phyloP scores from a whole-genome alignment of 352 stramenopile species.

The Phytophthora colocasiae region DNA sequence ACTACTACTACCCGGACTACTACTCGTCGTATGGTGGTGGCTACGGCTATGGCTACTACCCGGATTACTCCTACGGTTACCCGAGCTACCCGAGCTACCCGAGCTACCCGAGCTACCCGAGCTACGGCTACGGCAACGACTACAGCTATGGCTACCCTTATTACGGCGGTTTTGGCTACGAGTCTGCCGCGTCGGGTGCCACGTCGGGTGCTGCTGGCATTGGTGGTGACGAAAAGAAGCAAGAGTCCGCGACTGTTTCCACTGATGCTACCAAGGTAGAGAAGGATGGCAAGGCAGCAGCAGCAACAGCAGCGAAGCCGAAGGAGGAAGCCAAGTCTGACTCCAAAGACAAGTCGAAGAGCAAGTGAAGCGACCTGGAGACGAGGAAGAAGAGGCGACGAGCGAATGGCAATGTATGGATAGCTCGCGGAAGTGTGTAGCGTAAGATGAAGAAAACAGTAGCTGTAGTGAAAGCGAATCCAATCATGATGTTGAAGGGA shows the following conservation, averaged over 20 bases:
- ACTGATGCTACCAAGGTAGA: not conserved
- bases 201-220: not conserved
- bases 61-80: not conserved
- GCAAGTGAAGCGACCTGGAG: not conserved
- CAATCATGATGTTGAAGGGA: no score
- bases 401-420: not conserved
- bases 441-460: no score
- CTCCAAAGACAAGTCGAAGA: no score
- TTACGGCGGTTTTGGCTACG: not conserved
- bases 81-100: not conserved
- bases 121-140: not conserved
- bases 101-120: not conserved
- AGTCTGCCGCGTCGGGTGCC: not conserved
- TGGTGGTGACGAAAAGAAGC: not conserved
- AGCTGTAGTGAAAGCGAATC: no score
- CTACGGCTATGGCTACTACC: not conserved
- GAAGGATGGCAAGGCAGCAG: constrained; percentile 1
- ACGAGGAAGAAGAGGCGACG: not conserved
- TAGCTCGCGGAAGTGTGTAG: not conserved
- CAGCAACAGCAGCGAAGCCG: no score
- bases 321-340: no score
- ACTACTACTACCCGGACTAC: not conserved
- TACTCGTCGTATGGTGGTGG: not conserved
- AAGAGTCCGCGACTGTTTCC: constrained; percentile 1
- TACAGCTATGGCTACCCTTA: not conserved